Percentiles rank a stretch among this genome's conserved stretches.
These are phyloP conservation scores for Globisporangium polare DNA, from an alignment of 352 stramenopile genomes.

Conservation along the genomic window DNA sequence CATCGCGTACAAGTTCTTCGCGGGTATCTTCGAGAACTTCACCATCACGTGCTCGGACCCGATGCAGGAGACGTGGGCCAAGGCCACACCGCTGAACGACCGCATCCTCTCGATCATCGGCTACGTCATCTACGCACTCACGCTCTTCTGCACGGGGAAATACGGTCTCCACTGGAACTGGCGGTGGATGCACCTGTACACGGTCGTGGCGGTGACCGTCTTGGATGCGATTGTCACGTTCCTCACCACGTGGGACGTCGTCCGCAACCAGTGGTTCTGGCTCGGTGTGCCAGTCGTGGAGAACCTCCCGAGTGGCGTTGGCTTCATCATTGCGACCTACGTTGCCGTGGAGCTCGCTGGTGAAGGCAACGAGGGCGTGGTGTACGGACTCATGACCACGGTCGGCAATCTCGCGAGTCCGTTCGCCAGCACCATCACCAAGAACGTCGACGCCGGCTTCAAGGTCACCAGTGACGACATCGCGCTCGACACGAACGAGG, in stretches of 20 bases:
- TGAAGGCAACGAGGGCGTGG: too few relatives aligned
- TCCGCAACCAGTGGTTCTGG: too few relatives aligned
- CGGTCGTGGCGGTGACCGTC: conserved; percentile 23
- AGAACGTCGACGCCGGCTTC: too few relatives aligned
- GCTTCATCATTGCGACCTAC: too few relatives aligned
- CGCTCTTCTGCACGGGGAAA: conserved; percentile 2
- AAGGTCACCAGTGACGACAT: too few relatives aligned
- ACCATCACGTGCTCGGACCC: conserved; percentile 27
- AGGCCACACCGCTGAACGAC: conserved; percentile 32
- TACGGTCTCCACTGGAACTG: conserved; percentile 31
- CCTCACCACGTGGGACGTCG: background rate
- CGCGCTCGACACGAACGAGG: too few relatives aligned
- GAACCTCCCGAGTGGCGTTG: too few relatives aligned
- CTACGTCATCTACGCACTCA: conserved; percentile 7
- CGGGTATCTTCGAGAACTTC: conserved; percentile 30
- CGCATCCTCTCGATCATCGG: conserved; percentile 36
- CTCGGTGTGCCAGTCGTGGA: too few relatives aligned
- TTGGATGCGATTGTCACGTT: conserved; percentile 19
- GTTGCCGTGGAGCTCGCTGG: too few relatives aligned
- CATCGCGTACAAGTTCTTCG: conserved; percentile 39
- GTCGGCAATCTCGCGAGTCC: too few relatives aligned
- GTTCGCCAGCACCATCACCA: too few relatives aligned
- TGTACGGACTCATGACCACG: too few relatives aligned
- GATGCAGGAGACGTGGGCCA: conserved; percentile 33
- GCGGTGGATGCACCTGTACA: conserved; percentile 27